These are phyloP conservation scores for Thelonectria blattea DNA, from an alignment of 2,329 filamentous ascomycete species.

Conservation along the genomic window DNA sequence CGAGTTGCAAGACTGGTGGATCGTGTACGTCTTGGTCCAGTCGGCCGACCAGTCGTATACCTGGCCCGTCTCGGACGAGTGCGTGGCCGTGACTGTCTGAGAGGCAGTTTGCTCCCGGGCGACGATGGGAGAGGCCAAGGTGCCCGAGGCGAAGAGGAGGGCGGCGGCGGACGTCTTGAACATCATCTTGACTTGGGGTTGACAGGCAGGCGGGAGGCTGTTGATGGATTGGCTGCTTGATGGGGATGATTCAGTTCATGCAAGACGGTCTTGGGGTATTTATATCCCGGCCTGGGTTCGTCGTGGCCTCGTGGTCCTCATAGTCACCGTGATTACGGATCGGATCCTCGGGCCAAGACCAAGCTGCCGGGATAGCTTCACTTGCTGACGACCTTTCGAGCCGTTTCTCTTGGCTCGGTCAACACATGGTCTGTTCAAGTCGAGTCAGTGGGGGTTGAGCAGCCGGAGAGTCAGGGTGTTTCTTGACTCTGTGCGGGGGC, in stretches of 20 bases:
- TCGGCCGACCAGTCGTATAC: slow-evolving; percentile 43
- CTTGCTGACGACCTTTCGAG: background rate
- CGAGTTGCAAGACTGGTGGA: slow-evolving; percentile 70
- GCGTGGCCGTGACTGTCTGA: slow-evolving; percentile 24
- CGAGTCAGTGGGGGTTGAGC: slow-evolving; percentile 20
- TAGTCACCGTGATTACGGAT: slow-evolving; percentile 5
- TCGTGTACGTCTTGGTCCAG: slow-evolving; percentile 49
- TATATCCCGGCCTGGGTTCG: slow-evolving; percentile 21
- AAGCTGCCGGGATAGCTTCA: background rate
- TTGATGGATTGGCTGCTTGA: slow-evolving; percentile 23
- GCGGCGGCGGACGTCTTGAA: slow-evolving; percentile 34
- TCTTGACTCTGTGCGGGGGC: slow-evolving; percentile 2
- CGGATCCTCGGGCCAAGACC: slow-evolving; percentile 5
- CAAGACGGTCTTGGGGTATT: slow-evolving; percentile 24
- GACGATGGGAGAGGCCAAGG: slow-evolving; percentile 39
- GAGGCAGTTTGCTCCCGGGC: slow-evolving; percentile 33
- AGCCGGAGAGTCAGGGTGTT: background rate
- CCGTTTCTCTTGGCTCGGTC: slow-evolving; percentile 7
- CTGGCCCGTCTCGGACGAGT: slow-evolving; percentile 29
- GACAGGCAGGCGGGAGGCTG: slow-evolving; percentile 20
- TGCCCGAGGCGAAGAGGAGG: slow-evolving; percentile 36
- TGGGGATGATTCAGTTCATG: slow-evolving; percentile 14
- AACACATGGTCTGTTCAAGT: slow-evolving; percentile 3
- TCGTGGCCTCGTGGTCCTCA: background rate
- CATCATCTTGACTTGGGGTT: slow-evolving; percentile 34